A percentile compares a stretch with the other conserved stretches of the same genome.
phyloP scores from a whole-genome alignment of 805 yeast genomes.

The Metschnikowia baotianmanensis region DNA sequence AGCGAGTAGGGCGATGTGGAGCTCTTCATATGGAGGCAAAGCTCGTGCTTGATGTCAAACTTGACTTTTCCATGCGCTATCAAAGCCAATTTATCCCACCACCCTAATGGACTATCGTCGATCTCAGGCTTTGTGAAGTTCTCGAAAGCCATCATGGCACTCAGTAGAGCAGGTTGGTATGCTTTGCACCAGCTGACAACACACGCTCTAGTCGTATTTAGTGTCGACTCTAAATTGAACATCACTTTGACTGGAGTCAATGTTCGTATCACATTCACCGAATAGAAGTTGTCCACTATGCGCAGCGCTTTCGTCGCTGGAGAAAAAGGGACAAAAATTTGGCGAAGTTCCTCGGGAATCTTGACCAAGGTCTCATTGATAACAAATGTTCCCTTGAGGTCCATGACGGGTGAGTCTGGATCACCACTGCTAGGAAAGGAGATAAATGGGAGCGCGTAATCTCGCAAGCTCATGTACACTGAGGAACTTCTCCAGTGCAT shows the following conservation, averaged over 20 bases:
- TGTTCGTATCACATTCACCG: constrained; percentile 57
- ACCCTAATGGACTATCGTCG: constrained; percentile 45
- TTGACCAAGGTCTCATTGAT: constrained; percentile 55
- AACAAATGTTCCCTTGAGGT: constrained; percentile 45
- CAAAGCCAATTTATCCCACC: constrained; percentile 55
- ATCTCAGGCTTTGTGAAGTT: constrained; percentile 45
- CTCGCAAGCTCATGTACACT: constrained; percentile 19
- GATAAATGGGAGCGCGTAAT: constrained; percentile 47
- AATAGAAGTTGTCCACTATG: constrained; percentile 49
- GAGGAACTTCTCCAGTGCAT: constrained; percentile 31
- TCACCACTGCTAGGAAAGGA: constrained; percentile 42
- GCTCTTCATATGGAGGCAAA: constrained; percentile 64
- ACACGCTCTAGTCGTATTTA: constrained; percentile 47
- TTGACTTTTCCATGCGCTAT: constrained; percentile 51
- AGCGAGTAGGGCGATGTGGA: constrained; percentile 57
- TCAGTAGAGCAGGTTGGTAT: constrained; percentile 56
- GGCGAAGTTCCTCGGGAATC: constrained; percentile 43
- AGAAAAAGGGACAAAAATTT: constrained; percentile 57
- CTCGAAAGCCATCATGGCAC: constrained; percentile 43
- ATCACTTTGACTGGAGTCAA: constrained; percentile 60
- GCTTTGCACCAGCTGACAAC: constrained; percentile 64
- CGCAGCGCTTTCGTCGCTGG: constrained; percentile 36
- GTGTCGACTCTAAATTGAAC: constrained; percentile 46
- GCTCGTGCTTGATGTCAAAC: constrained; percentile 48
- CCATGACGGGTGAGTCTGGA: constrained; percentile 26